phyloP scores from a whole-genome alignment of 768 basidiomycete genomes.

The Paxillus rubicundulus region DNA sequence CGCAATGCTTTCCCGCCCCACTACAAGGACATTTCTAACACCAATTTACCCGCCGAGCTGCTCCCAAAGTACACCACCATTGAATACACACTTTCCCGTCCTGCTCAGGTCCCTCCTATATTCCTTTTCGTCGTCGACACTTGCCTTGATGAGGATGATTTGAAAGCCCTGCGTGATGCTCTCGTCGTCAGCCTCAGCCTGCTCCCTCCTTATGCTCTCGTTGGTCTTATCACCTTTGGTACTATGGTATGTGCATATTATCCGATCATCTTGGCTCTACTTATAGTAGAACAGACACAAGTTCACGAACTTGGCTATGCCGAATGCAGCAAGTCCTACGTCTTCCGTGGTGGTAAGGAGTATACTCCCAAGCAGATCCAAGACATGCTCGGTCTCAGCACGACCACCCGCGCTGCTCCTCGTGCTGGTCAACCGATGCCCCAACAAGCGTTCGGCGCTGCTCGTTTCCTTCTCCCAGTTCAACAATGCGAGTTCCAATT shows the following conservation, averaged over 20 bases:
- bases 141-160: conserved; percentile 92
- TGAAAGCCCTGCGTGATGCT: conserved; percentile 94
- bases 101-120: conserved; percentile 89
- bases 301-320: conserved; percentile 97
- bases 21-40: conserved; percentile 98
- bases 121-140: conserved; percentile 98
- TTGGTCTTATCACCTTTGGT: conserved; percentile 94
- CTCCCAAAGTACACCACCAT: conserved; percentile 99
- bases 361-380: conserved; percentile 95
- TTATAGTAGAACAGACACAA: conserved; percentile 65
- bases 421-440: conserved; percentile 83
- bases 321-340: conserved; percentile 96
- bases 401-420: conserved; percentile 78
- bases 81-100: conserved; percentile 95
- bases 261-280: background rate
- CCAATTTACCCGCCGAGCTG: conserved; percentile 94
- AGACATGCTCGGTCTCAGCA: conserved; percentile 88
- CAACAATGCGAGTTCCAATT: conserved; percentile 95
- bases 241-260: conserved; percentile 73
- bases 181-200: conserved; percentile 90
- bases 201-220: conserved; percentile 90
- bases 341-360: conserved; percentile 97
- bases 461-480: conserved; percentile 89
- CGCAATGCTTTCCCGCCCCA: conserved; percentile 97
- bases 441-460: conserved; percentile 76